A percentile compares a stretch with the other conserved stretches of the same genome.
These are phyloP conservation scores for Pythium graminicola DNA, from an alignment of 352 stramenopile species.

Conservation along the genomic window DNA sequence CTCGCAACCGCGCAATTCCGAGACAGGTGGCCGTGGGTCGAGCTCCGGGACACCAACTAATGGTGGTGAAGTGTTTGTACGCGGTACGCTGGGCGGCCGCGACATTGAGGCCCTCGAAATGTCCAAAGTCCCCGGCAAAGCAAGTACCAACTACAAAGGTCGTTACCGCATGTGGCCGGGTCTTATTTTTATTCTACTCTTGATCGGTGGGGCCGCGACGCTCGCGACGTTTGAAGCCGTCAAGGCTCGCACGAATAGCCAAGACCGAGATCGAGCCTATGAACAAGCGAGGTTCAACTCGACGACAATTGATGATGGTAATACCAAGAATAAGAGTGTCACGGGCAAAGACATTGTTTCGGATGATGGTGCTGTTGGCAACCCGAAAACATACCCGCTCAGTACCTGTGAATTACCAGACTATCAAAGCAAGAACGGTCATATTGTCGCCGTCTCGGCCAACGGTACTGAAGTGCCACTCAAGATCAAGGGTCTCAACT, in stretches of 20 bases:
- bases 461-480: slow-evolving; percentile 54
- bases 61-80: slow-evolving; percentile 28
- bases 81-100: slow-evolving; percentile 40
- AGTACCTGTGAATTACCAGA: slow-evolving; percentile 65
- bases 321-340: neutral
- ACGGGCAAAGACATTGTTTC: slow-evolving; percentile 33
- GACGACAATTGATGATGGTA: slow-evolving; percentile 17
- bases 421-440: slow-evolving; percentile 70
- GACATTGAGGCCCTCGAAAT: slow-evolving; percentile 36
- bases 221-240: slow-evolving; percentile 25
- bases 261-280: slow-evolving; percentile 11
- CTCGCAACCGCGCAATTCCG: slow-evolving; percentile 7
- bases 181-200: slow-evolving; percentile 17
- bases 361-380: slow-evolving; percentile 60
- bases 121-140: slow-evolving; percentile 13
- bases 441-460: slow-evolving; percentile 52
- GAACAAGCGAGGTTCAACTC: slow-evolving; percentile 19
- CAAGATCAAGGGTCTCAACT: slow-evolving; percentile 83
- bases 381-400: slow-evolving; percentile 59
- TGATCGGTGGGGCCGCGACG: slow-evolving; percentile 10
- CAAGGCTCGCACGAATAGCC: slow-evolving; percentile 13
- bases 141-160: slow-evolving; percentile 39
- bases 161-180: slow-evolving; percentile 33
- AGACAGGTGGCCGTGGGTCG: neutral
- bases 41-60: slow-evolving; percentile 5